Base-by-base conservation (phyloP, 352 stramenopile species). In the Blastocystis sp. region DNA sequence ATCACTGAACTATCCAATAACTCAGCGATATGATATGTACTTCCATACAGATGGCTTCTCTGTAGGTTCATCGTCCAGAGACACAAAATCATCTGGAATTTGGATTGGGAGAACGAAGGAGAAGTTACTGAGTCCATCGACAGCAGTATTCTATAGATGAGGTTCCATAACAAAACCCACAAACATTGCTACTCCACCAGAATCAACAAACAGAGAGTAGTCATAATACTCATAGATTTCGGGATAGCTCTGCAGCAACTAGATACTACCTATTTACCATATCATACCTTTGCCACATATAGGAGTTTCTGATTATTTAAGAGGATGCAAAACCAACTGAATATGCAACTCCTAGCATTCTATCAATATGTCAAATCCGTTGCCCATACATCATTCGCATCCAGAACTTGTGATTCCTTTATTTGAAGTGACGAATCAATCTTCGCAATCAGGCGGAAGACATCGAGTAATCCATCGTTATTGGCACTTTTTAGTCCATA, bases 181-280 rank as follows among this genome's bases (percentile, higher is more conserved):
- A 42, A 83, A 37, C 14, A 83, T 32, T 32, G 46, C 46, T 2
- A 65, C 1, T 29, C 71, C 49, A 29, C 66, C 46, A 14, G 71
- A 42, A 43, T 63, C 21, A 24, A 32, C 29, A 46, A 83, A 83
- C 12, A 83, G 1, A 1, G 71, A 83, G 35, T 83, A 83, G 0
- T 21, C 4, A 42, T 83, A 83, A 19, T 83, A 49, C 14, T 57
- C 27, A 35, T 29, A 4, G 14, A 83, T 66, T 4, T 83, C 21
- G 7, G 46, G 19, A 32, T 66, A 46, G 16, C 27, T 21, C 16
- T n/a, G n/a, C 0, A 67, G 29, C 1, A 63, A 19, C 71, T 83
- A 66, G 16, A 27, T 1, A 35, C n/a, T 6, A 46, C 5, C 0
- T 16, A 39, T 46, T 21, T 46, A 63, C 19, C 4, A 58, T 35